These are phyloP conservation scores for Phoma sp. DNA, from an alignment of 2,329 filamentous ascomycete species.

Conservation along the genomic window DNA sequence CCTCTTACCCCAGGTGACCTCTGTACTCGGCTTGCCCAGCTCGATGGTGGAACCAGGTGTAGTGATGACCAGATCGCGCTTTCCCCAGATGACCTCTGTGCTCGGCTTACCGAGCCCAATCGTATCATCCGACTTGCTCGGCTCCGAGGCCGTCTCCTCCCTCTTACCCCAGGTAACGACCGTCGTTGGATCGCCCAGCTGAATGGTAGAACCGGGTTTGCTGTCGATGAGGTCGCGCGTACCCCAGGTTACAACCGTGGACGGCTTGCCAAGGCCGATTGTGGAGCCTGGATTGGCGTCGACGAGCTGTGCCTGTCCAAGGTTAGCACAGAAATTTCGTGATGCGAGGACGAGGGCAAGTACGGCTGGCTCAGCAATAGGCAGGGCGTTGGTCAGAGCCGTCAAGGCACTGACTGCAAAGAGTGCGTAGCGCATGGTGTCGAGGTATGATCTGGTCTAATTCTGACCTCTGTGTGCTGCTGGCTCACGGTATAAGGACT, in stretches of 20 bases:
- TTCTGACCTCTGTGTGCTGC: no score
- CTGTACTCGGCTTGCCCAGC: slow-evolving; percentile 18
- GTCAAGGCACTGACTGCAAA: neutral
- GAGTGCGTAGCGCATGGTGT: neutral
- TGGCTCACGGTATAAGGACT: neutral
- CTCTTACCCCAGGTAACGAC: slow-evolving; percentile 31
- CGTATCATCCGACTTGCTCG: slow-evolving; percentile 1
- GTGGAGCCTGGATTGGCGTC: slow-evolving; percentile 3
- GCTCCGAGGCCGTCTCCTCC: slow-evolving; percentile 3
- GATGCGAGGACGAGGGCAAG: no score
- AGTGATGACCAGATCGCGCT: neutral
- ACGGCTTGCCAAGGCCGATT: slow-evolving; percentile 26
- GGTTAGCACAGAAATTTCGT: neutral
- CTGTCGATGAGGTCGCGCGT: neutral
- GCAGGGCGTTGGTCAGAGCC: neutral
- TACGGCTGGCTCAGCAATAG: neutral
- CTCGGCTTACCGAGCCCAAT: slow-evolving; percentile 25
- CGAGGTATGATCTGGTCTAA: neutral
- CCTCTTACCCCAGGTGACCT: slow-evolving; percentile 29
- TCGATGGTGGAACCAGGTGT: slow-evolving; percentile 18
- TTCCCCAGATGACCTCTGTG: slow-evolving; percentile 28
- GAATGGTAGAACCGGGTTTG: slow-evolving; percentile 19
- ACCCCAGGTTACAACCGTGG: slow-evolving; percentile 28
- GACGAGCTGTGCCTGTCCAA: neutral
- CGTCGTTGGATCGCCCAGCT: slow-evolving; percentile 18